phyloP scores from a whole-genome alignment of 2,329 filamentous ascomycete species.

The Hansfordia pulvinata region DNA sequence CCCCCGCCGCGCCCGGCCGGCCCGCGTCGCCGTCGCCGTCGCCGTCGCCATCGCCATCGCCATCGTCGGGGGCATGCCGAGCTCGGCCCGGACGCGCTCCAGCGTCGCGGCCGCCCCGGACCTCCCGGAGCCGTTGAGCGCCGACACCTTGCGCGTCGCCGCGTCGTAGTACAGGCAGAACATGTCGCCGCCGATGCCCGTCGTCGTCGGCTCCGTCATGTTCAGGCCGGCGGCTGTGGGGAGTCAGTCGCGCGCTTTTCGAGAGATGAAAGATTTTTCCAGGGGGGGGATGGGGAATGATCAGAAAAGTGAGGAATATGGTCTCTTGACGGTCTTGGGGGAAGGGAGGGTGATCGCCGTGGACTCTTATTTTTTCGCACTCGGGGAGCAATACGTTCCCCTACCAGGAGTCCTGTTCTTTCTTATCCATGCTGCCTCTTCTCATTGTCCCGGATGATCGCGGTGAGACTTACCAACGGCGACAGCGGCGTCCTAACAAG shows the following conservation, averaged over 20 bases:
- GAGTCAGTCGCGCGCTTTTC: background rate
- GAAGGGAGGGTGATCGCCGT: background rate
- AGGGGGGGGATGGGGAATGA: no score
- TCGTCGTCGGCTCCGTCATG: conserved; percentile 83
- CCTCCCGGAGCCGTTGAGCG: conserved; percentile 88
- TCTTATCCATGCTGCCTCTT: no score
- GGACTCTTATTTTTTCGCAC: no score
- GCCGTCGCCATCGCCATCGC: no score
- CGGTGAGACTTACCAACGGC: conserved; percentile 57
- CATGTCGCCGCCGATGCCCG: conserved; percentile 94
- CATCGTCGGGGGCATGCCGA: conserved; percentile 54
- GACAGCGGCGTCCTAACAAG: conserved; percentile 74
- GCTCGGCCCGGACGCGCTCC: conserved; percentile 53
- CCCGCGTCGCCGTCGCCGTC: no score
- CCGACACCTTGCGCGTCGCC: conserved; percentile 64
- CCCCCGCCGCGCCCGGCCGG: conserved; percentile 33
- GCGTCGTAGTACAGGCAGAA: conserved; percentile 91
- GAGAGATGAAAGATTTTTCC: no score
- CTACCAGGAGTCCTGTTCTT: no score
- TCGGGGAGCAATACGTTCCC: no score
- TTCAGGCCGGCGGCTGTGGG: conserved; percentile 71
- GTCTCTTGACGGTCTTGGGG: background rate
- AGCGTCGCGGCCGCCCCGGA: conserved; percentile 56
- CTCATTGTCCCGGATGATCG: no score
- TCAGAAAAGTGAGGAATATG: no score